Percentiles rank a stretch among this genome's conserved stretches.
Conservation (phyloP, 345 rosid species). For the Carallia pectinifolia region DNA sequence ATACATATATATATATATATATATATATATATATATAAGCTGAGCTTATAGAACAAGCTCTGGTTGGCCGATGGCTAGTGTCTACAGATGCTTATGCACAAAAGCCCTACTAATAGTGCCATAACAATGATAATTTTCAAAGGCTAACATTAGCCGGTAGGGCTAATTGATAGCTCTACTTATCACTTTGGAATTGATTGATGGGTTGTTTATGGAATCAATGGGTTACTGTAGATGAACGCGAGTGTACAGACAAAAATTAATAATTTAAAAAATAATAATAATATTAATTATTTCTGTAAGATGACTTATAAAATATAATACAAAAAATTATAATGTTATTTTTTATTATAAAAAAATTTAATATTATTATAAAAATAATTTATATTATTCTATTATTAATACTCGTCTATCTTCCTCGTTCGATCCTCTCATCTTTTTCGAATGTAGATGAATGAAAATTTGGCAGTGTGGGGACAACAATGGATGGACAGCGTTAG, state of each 20-base stretch:
- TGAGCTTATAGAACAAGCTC: slow-evolving; percentile 7
- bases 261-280: no score
- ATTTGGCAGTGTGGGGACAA: slow-evolving; percentile 46
- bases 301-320: no score
- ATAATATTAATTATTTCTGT: no score
- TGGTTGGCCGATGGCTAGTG: background rate
- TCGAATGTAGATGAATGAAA: slow-evolving; percentile 7
- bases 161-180: slow-evolving; percentile 24
- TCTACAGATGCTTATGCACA: background rate
- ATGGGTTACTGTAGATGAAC: slow-evolving; percentile 8
- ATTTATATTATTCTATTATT: no score
- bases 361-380: no score
- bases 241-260: no score
- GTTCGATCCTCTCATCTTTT: no score
- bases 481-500: slow-evolving; percentile 43
- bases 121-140: background rate
- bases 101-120: background rate
- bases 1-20: slow-evolving; percentile 5
- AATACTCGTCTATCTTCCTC: no score
- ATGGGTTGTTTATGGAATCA: slow-evolving; percentile 51
- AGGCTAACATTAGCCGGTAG: slow-evolving; percentile 11
- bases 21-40: slow-evolving; percentile 5
- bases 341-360: no score
- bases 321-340: no score
- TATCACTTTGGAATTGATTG: slow-evolving; percentile 45